phyloP scores from a whole-genome alignment of 495 filamentous ascomycete genomes.

The Articulospora tetracladia region DNA sequence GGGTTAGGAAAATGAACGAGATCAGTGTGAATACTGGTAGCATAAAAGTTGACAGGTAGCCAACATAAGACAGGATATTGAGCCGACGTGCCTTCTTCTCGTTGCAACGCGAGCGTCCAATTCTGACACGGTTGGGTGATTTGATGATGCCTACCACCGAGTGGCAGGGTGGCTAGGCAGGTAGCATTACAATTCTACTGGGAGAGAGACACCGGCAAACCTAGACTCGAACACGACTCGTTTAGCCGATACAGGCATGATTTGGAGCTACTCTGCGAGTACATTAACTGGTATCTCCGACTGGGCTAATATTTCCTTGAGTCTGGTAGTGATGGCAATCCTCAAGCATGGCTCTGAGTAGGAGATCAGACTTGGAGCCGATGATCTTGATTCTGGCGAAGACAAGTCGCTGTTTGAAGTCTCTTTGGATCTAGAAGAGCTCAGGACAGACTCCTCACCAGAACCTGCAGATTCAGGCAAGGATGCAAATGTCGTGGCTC shows the following conservation, averaged over 20 bases:
- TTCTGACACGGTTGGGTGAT: too few relatives aligned
- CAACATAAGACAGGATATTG: too few relatives aligned
- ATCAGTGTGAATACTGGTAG: too few relatives aligned
- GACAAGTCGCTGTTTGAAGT: background rate
- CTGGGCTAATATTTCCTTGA: background rate
- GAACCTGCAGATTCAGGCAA: background rate
- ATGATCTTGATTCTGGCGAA: background rate
- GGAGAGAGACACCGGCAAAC: background rate
- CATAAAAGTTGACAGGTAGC: too few relatives aligned
- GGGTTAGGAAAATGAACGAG: too few relatives aligned
- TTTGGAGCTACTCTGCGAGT: slow-evolving; percentile 1
- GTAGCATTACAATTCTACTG: background rate
- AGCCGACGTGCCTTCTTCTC: too few relatives aligned
- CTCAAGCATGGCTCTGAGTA: background rate
- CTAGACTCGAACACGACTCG: background rate
- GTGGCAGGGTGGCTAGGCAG: background rate
- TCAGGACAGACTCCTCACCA: background rate
- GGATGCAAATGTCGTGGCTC: background rate
- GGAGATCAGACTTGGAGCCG: background rate
- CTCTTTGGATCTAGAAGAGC: background rate
- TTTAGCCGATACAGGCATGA: background rate
- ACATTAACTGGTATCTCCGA: background rate
- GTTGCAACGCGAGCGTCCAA: too few relatives aligned
- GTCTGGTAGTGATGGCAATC: background rate
- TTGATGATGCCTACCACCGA: too few relatives aligned